Conservation (phyloP, 1,139 yeast species). For the Scheffersomyces illinoinensis region DNA sequence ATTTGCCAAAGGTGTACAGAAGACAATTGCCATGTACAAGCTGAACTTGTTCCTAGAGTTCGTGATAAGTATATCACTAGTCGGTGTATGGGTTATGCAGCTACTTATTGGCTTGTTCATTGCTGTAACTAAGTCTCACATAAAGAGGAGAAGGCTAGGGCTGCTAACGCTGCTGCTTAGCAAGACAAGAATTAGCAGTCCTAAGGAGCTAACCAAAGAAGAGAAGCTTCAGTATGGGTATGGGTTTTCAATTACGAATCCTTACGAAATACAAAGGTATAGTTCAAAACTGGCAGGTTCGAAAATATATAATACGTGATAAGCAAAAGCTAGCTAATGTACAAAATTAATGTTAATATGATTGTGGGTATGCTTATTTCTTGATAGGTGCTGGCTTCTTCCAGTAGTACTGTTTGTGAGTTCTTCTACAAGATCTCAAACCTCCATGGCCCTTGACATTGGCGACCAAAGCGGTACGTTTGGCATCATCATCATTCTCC, state of each 20-base stretch:
- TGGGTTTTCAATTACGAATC: slow-evolving; percentile 25
- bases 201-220: slow-evolving; percentile 28
- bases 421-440: slow-evolving; percentile 85
- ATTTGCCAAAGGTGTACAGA: slow-evolving; percentile 18
- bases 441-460: slow-evolving; percentile 81
- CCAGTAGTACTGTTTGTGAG: slow-evolving; percentile 92
- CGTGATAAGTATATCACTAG: slow-evolving; percentile 40
- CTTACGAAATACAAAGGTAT: slow-evolving; percentile 7
- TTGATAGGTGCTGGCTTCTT: slow-evolving; percentile 64
- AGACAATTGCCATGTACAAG: slow-evolving; percentile 30
- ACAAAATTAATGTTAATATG: slow-evolving; percentile 4
- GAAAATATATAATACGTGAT: not conserved
- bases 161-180: not conserved
- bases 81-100: slow-evolving; percentile 52
- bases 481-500: slow-evolving; percentile 72
- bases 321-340: slow-evolving; percentile 5
- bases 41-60: slow-evolving; percentile 45
- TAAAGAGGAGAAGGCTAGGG: not conserved
- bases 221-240: slow-evolving; percentile 31
- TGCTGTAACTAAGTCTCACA: slow-evolving; percentile 2
- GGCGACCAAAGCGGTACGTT: slow-evolving; percentile 68
- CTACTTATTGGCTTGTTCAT: slow-evolving; percentile 36
- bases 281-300: not conserved
- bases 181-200: slow-evolving; percentile 26
- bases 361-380: slow-evolving; percentile 18